A percentile compares a stretch with the other conserved stretches of the same genome.
phyloP scores from a whole-genome alignment of 2,329 filamentous ascomycete species.

The Neofusicoccum laricinum region DNA sequence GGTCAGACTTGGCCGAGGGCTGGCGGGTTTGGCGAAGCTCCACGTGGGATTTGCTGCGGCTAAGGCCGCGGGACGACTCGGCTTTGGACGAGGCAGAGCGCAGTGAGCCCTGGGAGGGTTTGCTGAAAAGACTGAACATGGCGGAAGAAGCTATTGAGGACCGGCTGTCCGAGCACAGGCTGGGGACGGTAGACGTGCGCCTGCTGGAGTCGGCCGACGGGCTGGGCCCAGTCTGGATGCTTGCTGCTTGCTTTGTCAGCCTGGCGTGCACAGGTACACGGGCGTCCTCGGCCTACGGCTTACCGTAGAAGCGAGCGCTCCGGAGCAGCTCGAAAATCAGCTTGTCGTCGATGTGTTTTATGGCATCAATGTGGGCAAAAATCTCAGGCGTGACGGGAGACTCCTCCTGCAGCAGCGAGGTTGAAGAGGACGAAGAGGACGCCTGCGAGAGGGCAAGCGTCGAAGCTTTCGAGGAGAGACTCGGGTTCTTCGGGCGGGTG shows the following conservation, averaged over 20 bases:
- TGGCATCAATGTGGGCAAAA: constrained; percentile 38
- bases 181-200: background rate
- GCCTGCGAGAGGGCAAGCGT: constrained; percentile 18
- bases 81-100: background rate
- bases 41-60: constrained; percentile 10
- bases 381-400: constrained; percentile 31
- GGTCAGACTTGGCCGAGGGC: constrained; percentile 3
- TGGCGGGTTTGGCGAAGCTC: constrained; percentile 1
- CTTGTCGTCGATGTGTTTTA: constrained; percentile 40
- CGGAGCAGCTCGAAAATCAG: constrained; percentile 37
- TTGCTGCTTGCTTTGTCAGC: background rate
- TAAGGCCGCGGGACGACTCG: background rate
- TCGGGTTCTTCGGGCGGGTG: background rate
- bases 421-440: constrained; percentile 25
- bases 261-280: background rate
- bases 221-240: background rate
- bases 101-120: background rate
- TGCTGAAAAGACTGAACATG: constrained; percentile 12
- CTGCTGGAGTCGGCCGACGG: background rate
- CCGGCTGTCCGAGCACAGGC: background rate
- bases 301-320: constrained; percentile 38
- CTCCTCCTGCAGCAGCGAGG: background rate
- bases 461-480: background rate
- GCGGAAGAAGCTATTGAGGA: background rate
- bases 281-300: constrained; percentile 24